Evolutionary conservation across 2,329 filamentous ascomycete genomes (phyloP), one percentile per base, ranked within the genome.

Genomic region (Xylariales sp.): DNA sequence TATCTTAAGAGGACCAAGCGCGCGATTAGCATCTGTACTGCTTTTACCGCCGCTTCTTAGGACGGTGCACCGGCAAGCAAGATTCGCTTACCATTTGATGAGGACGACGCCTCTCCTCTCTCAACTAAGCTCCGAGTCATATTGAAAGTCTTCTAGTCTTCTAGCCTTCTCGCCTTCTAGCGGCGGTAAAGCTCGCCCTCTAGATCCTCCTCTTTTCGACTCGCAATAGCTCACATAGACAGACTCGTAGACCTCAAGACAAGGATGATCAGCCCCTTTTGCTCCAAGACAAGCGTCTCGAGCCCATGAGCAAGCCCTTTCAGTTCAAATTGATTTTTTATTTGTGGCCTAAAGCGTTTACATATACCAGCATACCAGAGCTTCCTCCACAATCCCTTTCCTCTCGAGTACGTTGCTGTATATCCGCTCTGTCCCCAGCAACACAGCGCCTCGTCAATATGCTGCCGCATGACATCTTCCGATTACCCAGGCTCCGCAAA

Each of bases 401-500:
- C 12, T 14, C 32, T 23, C 23, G 12, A 55, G 7, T 39, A 56
- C 23, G 39, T 28, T 43, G 39, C 36, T 53, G 43, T 48, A 43
- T 46, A 14, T 32, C 34, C n/a, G 28, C 28, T 36, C 54, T 34
- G 30, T 45, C 30, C 39, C 32, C 16, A 36, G 46, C 64, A 53
- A 55, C 30, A 45, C 18, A 14, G 28, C 45, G 14, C n/a, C n/a
- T 50, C 58, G 1, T 64, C 23, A 43, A 50, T 48, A 7, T 55
- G 32, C 34, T 55, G 60, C 39, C 23, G n/a, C 30, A 45, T 34
- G 52, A 41, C 23, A 67, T 67, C 49, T 64, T 62, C 68, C 64
- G 34, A 62, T 69, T 67, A 67, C 34, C 68, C 68, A 68, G 30
- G 52, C 46, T 67, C 68, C 64, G 68, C 48, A 64, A 62, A 69